phyloP scores from a whole-genome alignment of 768 basidiomycete species.

The Sistotremastrum niveocremeum region DNA sequence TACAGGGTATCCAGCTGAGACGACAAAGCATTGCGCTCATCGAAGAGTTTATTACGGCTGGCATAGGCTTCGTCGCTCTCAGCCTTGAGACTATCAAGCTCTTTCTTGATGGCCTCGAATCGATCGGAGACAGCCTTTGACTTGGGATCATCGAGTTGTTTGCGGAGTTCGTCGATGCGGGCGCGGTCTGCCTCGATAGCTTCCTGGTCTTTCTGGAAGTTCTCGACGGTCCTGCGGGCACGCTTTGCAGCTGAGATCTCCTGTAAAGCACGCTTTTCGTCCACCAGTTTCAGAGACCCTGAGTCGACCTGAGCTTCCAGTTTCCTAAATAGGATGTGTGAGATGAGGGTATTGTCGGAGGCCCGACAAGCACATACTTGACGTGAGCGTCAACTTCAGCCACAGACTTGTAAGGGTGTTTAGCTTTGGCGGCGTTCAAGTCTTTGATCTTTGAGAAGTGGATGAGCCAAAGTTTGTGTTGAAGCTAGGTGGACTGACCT shows the following conservation, averaged over 20 bases:
- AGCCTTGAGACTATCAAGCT: conserved; percentile 78
- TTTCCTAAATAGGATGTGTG: conserved; percentile 31
- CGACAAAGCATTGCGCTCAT: conserved; percentile 70
- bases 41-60: conserved; percentile 67
- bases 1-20: conserved; percentile 57
- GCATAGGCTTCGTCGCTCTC: conserved; percentile 78
- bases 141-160: conserved; percentile 84
- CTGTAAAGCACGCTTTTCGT: conserved; percentile 89
- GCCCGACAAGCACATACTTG: conserved; percentile 36
- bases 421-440: conserved; percentile 66
- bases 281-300: conserved; percentile 80
- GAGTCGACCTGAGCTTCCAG: conserved; percentile 88
- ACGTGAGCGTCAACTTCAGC: conserved; percentile 82
- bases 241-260: conserved; percentile 73
- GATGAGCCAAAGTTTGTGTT: neutral
- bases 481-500: conserved; percentile 31
- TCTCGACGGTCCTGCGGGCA: conserved; percentile 60
- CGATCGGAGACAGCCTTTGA: conserved; percentile 66
- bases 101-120: conserved; percentile 68
- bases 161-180: conserved; percentile 63
- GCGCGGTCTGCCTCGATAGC: conserved; percentile 68
- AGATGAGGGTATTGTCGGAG: neutral
- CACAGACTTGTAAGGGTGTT: conserved; percentile 66
- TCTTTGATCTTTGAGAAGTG: conserved; percentile 57
- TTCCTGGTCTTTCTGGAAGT: conserved; percentile 67